Conservation (phyloP, 2,329 filamentous ascomycete species). For the Scedosporium dehoogii region DNA sequence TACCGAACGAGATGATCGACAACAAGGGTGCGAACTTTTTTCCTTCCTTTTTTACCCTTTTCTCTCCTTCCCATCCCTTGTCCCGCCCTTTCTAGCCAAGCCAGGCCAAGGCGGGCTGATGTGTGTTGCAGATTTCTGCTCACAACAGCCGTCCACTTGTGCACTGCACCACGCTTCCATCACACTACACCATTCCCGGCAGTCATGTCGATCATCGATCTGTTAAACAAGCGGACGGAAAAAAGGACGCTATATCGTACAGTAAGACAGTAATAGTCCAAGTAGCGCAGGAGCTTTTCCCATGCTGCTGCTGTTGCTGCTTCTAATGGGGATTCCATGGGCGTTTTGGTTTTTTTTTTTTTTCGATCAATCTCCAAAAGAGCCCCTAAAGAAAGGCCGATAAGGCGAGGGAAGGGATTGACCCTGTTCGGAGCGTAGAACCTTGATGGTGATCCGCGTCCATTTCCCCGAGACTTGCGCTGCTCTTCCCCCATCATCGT, state of each 20-base stretch:
- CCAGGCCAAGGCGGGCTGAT: too few relatives aligned
- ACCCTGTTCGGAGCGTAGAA: background rate
- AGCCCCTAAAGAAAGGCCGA: background rate
- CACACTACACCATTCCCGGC: too few relatives aligned
- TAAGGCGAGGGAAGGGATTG: background rate
- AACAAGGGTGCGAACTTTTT: background rate
- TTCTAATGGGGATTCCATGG: too few relatives aligned
- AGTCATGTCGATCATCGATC: background rate
- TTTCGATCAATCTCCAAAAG: too few relatives aligned
- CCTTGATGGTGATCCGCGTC: background rate
- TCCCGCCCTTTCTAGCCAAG: background rate
- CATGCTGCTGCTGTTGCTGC: too few relatives aligned
- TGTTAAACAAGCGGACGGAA: background rate
- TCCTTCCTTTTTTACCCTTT: constrained; percentile 11
- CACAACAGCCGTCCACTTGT: too few relatives aligned
- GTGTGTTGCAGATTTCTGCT: too few relatives aligned
- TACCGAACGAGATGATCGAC: background rate
- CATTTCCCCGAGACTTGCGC: background rate
- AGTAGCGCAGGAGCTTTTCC: background rate
- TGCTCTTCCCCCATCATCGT: background rate
- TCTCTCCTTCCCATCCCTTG: constrained; percentile 2
- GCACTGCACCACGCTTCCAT: too few relatives aligned
- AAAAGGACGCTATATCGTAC: too few relatives aligned
- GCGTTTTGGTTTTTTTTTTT: too few relatives aligned
- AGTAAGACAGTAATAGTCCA: background rate